phyloP scores from a whole-genome alignment of 345 rosid genomes.

The Hirschfeldia incana region DNA sequence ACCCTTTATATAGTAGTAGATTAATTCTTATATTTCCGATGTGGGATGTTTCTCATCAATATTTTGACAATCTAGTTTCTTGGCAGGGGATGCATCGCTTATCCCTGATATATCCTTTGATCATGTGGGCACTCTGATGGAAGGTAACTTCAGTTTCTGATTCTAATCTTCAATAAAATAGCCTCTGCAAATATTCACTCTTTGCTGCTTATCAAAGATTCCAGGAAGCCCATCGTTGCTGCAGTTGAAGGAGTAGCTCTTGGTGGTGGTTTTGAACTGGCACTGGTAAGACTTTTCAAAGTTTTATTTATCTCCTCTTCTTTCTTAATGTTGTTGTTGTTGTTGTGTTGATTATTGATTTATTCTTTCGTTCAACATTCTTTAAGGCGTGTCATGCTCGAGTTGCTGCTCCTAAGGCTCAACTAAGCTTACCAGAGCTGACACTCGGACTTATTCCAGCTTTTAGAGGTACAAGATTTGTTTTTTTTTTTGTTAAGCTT shows the following conservation, averaged over 20 bases:
- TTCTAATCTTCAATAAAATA: no score
- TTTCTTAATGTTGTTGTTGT: background rate
- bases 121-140: slow-evolving; percentile 66
- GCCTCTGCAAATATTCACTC: no score
- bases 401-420: slow-evolving; percentile 72
- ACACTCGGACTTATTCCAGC: slow-evolving; percentile 94
- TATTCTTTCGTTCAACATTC: background rate
- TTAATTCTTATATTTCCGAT: no score
- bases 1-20: no score
- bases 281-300: slow-evolving; percentile 56
- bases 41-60: no score
- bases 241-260: slow-evolving; percentile 96
- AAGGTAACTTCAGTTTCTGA: slow-evolving; percentile 50
- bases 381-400: slow-evolving; percentile 90
- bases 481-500: slow-evolving; percentile 14
- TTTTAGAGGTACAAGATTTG: slow-evolving; percentile 65
- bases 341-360: background rate
- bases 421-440: slow-evolving; percentile 85
- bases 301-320: background rate
- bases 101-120: slow-evolving; percentile 89
- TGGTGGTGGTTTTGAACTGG: slow-evolving; percentile 96
- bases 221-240: slow-evolving; percentile 92
- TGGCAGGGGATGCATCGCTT: slow-evolving; percentile 72
- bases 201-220: slow-evolving; percentile 47
- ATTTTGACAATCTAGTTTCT: slow-evolving; percentile 6